A percentile compares a stretch with the other conserved stretches of the same genome.
phyloP scores from a whole-genome alignment of 2,329 filamentous ascomycete species.

The Didymella sp. region DNA sequence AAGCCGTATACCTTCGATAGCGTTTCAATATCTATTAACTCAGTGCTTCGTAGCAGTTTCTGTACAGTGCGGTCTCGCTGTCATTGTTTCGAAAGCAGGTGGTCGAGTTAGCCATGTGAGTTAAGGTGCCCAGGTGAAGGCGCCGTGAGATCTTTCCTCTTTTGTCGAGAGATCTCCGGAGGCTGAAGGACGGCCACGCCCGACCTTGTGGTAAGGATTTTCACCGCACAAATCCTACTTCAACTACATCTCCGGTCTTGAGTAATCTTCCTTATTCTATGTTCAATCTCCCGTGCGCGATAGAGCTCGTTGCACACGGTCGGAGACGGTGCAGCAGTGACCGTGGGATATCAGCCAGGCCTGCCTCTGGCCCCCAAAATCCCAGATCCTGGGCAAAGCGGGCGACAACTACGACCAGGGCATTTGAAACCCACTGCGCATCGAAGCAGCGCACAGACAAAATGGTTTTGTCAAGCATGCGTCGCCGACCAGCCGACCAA shows the following conservation, averaged over 20 bases:
- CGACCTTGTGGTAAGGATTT: conserved; percentile 18
- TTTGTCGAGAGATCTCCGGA: conserved; percentile 19
- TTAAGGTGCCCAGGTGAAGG: conserved; percentile 7
- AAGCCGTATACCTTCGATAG: too few species aligned
- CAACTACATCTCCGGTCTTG: conserved; percentile 12
- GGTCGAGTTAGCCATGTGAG: conserved; percentile 12
- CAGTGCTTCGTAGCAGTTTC: neutral
- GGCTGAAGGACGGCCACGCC: conserved; percentile 25
- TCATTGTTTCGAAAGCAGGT: neutral
- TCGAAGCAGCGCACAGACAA: conserved; percentile 5
- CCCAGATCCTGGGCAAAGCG: conserved; percentile 13
- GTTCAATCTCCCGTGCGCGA: neutral
- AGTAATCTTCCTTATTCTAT: neutral
- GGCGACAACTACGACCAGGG: conserved; percentile 8
- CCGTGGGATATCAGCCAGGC: neutral
- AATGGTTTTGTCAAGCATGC: conserved; percentile 6
- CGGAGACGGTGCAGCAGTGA: conserved; percentile 5
- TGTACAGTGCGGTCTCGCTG: neutral
- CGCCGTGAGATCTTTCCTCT: conserved; percentile 15
- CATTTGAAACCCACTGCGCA: conserved; percentile 1
- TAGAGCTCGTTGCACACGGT: neutral
- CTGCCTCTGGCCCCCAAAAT: conserved; percentile 3
- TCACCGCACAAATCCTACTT: conserved; percentile 19
- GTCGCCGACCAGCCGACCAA: conserved; percentile 17
- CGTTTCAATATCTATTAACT: too few species aligned